These are phyloP conservation scores for Schizosaccharomyces octosporus DNA, from an alignment of 805 yeast genomes.

Conservation along the genomic window DNA sequence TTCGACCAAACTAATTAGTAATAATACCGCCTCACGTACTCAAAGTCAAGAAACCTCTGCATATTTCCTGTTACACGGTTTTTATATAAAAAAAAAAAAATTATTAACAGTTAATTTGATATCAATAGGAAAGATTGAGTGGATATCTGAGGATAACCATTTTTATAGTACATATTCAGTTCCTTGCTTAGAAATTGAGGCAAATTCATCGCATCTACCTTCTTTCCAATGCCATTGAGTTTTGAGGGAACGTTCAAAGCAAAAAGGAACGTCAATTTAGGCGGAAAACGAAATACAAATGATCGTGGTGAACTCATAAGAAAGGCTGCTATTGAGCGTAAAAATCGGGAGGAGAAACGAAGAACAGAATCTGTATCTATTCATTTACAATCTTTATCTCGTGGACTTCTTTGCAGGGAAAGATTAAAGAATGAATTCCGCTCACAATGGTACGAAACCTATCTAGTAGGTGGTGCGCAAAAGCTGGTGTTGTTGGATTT, in stretches of 20 bases:
- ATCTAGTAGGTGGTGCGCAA: neutral
- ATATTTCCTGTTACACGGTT: too few species aligned
- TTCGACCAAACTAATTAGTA: too few species aligned
- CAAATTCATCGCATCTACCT: neutral
- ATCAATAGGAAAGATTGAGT: too few species aligned
- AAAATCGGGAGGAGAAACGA: conserved; percentile 32
- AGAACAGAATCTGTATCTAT: conserved; percentile 23
- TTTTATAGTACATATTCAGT: neutral
- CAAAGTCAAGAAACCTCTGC: too few species aligned
- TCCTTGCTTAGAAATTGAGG: neutral
- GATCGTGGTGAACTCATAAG: conserved; percentile 24
- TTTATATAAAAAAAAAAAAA: too few species aligned
- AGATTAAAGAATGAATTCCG: neutral
- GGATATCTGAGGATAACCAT: too few species aligned
- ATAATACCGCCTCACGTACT: too few species aligned
- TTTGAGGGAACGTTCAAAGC: neutral
- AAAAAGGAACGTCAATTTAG: conserved; percentile 31
- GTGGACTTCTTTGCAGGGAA: neutral
- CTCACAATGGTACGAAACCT: neutral
- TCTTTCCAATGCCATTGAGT: neutral
- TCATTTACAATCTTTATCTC: conserved; percentile 19
- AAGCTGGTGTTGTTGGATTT: too few species aligned
- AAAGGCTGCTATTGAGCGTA: conserved; percentile 39
- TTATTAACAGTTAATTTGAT: too few species aligned
- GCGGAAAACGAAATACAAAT: conserved; percentile 21